Evolutionary conservation across 2,329 filamentous ascomycete genomes (phyloP), one percentile per base, ranked within the genome.

Genomic region (Sporothrix humicola): DNA sequence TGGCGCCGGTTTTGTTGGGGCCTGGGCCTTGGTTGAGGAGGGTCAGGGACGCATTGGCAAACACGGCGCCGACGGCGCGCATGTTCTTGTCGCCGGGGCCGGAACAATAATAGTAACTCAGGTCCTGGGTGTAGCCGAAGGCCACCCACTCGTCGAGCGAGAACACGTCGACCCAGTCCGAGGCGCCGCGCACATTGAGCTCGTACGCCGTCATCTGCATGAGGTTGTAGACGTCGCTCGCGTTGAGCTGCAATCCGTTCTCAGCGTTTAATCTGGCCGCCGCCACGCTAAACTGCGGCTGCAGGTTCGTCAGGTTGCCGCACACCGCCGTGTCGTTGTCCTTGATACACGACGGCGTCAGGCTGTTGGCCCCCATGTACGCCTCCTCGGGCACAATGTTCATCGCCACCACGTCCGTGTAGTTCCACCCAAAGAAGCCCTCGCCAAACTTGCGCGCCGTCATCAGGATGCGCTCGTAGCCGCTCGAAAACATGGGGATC

Each of bases 61-160:
- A 76, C 13, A 76, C 75, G 13, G 73, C 69, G 6, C 75, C 75
- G 69, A 76, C 73, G 48, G 75, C 75, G 10, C 68, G 66, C 73
- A 74, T 76, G 69, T 74, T 74, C 52, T 69, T 69, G 72, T 76
- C 72, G 1, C 87, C 89, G 0, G 88, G 87, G 0, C 90, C 90
- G 1, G 85, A 82, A n/a, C 89, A 88, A 77, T 92, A 91, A 81
- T 89, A 91, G 79, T 92, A 92, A 31, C 89, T 85, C 54, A 93
- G 81, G 77, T 92, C 90, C 75, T 92, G 89, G 0, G 85, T 84
- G 79, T 92, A 93, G 77, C 92, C 89, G 76, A 92, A 92, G 77
- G 87, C 82, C 23, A 86, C 82, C 74, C 91, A 84, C 79, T 93
- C 91, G 2, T 88, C 83, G 31, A 90, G 83, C 3, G 85, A 90